Evolutionary conservation across 106 monocot genomes (phyloP).

Genomic region (Iris macrosiphon): DNA sequence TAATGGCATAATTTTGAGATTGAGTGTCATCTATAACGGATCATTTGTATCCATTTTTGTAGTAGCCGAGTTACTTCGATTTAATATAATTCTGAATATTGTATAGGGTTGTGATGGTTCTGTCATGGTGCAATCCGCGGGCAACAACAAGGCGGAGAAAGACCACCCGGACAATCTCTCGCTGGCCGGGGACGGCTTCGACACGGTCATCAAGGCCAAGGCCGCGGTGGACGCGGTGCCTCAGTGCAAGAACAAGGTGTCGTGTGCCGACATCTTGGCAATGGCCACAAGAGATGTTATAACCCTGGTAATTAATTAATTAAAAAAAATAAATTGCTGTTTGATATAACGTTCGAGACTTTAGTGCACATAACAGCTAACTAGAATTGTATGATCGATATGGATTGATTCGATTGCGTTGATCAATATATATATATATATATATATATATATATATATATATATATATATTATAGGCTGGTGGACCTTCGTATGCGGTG

Average conservation of each 20-base stretch:
- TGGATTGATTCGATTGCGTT: too few relatives aligned
- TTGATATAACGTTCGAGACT: too few relatives aligned
- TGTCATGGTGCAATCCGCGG: constrained; percentile 26
- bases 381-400: too few relatives aligned
- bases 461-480: constrained; percentile 22
- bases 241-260: constrained; percentile 36
- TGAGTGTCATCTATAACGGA: too few relatives aligned
- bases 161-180: constrained; percentile 36
- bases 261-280: constrained; percentile 60
- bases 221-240: constrained; percentile 45
- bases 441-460: constrained; percentile 2
- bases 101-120: constrained; percentile 57
- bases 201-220: constrained; percentile 57
- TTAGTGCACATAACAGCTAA: too few relatives aligned
- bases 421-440: background rate
- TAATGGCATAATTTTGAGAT: too few relatives aligned
- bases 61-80: too few relatives aligned
- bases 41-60: too few relatives aligned
- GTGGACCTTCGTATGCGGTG: constrained; percentile 62
- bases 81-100: background rate
- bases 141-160: constrained; percentile 37
- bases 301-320: constrained; percentile 26
- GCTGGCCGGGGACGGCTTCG: constrained; percentile 56
- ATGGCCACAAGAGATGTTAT: constrained; percentile 47
- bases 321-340: too few relatives aligned